Evolutionary conservation across 2,329 filamentous ascomycete species (phyloP), one percentile per base, ranked within the genome.

Genomic region (Tothia fuscella): DNA sequence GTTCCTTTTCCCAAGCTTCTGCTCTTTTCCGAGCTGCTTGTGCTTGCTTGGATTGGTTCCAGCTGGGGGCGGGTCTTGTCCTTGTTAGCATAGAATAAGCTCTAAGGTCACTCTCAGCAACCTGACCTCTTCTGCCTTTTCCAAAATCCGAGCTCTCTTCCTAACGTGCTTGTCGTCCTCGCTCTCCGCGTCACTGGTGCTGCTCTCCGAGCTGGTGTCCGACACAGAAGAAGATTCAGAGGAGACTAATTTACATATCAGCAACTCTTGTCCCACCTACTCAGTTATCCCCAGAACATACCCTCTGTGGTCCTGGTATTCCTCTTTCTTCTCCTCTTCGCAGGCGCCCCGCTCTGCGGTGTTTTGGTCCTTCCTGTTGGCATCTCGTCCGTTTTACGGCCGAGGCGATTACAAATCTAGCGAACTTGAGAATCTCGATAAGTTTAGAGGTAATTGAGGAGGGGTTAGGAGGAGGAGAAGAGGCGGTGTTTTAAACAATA

Each of bases 141-240:
- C 17, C 6, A 12, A 21, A 22, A 10, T 25, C 14, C 14, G 24
- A 3, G 19, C 28, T 7, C 19, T 24, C 19, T 39, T 39, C 6
- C 9, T 16, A 26, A 2, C 22, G 3, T 14, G 10, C 13, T 39
- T 20, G 9, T 31, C 39, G 12, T 22, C 28, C 19, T 40, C 37
- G 26, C 37, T 40, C 12, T 40, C 37, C 6, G 35, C 12, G n/a
- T 22, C 28, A 28, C 37, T 40, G 26, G 25, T 40, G 16, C n/a
- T n/a, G n/a, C n/a, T n/a, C n/a, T n/a, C n/a, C n/a, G 25, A 31
- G 37, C 37, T 31, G 6, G 28, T 31, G 16, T 40, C 37, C 16
- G 28, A 29, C 12, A n/a, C n/a, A n/a, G n/a, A n/a, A n/a, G n/a
- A n/a, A n/a, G 28, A 25, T 10, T 25, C 36, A 5, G 22, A 29